Conservation (phyloP, 768 basidiomycete genomes). For the Boletus subcaerulescens region DNA sequence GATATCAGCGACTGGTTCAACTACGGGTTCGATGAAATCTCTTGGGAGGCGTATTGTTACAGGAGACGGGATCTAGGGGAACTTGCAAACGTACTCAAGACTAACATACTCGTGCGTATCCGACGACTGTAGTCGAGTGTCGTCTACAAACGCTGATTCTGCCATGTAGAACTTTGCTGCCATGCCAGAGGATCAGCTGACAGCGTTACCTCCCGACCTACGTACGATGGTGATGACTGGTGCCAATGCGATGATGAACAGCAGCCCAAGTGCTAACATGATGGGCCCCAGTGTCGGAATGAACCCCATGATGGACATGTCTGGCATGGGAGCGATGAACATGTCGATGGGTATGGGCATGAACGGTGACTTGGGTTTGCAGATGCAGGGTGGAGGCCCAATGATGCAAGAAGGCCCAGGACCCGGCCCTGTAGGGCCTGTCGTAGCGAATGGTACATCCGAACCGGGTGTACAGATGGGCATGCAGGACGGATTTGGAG, state of each 20-base stretch:
- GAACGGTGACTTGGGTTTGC: conserved; percentile 66
- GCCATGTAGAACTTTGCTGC: conserved; percentile 66
- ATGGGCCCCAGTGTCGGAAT: conserved; percentile 49
- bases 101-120: conserved; percentile 71
- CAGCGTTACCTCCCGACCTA: conserved; percentile 74
- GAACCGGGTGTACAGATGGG: conserved; percentile 40
- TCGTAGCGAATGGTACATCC: conserved; percentile 37
- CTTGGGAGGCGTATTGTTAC: conserved; percentile 92
- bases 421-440: conserved; percentile 31
- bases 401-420: conserved; percentile 55
- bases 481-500: conserved; percentile 41
- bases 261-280: conserved; percentile 51
- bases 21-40: conserved; percentile 96
- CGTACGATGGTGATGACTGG: conserved; percentile 87
- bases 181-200: conserved; percentile 79
- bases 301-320: conserved; percentile 82
- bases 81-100: conserved; percentile 74
- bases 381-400: conserved; percentile 41
- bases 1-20: conserved; percentile 99
- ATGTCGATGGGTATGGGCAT: conserved; percentile 59
- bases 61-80: conserved; percentile 80
- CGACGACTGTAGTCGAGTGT: not conserved
- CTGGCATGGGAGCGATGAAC: conserved; percentile 53
- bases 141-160: conserved; percentile 4
- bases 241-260: conserved; percentile 73